Conservation (phyloP, 2,329 filamentous ascomycete genomes). For the Colletotrichum simmondsii region DNA sequence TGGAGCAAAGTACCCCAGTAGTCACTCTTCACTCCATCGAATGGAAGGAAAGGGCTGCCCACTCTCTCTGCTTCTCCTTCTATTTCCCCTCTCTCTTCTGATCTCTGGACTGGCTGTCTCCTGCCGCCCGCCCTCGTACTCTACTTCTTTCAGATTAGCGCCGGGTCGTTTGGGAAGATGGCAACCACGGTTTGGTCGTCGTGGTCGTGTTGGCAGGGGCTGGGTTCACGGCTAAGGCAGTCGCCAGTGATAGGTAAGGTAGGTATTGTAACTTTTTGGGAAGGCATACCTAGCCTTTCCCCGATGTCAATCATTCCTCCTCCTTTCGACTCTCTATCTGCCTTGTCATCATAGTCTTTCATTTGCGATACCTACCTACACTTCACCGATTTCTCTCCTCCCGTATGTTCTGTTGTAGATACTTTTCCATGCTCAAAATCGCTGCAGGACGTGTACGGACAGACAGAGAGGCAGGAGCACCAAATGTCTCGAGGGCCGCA, state of each 20-base stretch:
- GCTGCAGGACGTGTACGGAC: neutral
- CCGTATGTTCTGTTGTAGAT: neutral
- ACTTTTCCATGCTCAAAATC: too few relatives aligned
- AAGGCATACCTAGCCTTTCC: neutral
- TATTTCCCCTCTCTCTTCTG: neutral
- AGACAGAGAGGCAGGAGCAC: neutral
- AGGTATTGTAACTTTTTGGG: neutral
- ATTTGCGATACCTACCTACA: too few relatives aligned
- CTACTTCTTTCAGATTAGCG: conserved; percentile 11
- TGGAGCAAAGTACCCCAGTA: neutral
- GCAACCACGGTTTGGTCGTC: neutral
- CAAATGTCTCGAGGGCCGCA: neutral
- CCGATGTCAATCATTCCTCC: neutral
- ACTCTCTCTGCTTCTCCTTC: neutral
- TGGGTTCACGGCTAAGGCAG: neutral
- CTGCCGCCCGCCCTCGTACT: conserved; percentile 6
- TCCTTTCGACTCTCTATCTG: too few relatives aligned
- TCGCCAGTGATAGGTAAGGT: neutral
- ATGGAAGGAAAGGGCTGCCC: conserved; percentile 5
- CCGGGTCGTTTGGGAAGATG: neutral
- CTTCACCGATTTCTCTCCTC: neutral
- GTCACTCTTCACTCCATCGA: conserved; percentile 13
- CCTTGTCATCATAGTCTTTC: too few relatives aligned
- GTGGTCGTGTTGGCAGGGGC: neutral
- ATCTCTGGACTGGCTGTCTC: neutral